Evolutionary conservation across 306 rosid species (phyloP).

Genomic region (Carpinus viminea): DNA sequence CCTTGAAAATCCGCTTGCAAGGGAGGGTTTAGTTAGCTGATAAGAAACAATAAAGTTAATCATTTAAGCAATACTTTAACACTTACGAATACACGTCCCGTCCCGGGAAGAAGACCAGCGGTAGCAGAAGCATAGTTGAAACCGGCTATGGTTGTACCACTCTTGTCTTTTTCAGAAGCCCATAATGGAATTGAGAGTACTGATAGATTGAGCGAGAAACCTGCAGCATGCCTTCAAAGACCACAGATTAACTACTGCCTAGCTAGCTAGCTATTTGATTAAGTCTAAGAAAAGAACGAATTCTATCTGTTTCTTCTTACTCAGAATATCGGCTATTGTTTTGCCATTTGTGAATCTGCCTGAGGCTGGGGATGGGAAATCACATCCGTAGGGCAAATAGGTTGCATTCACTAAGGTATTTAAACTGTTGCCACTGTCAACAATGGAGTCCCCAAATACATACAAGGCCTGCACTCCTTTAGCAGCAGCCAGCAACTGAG

Average conservation of each 20-base stretch:
- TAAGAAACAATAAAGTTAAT: no score
- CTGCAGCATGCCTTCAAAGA: neutral
- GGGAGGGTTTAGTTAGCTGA: no score
- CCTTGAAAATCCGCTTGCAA: no score
- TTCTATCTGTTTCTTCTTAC: neutral
- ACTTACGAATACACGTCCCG: neutral
- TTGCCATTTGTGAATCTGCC: conserved; percentile 7
- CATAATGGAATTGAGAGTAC: neutral
- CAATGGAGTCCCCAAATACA: conserved; percentile 4
- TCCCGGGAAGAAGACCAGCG: neutral
- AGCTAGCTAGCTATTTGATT: neutral
- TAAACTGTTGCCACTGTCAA: neutral
- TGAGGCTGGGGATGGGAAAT: neutral
- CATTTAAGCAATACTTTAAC: no score
- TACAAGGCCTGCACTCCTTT: neutral
- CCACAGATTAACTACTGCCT: neutral
- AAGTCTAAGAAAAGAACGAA: neutral
- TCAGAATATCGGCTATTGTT: neutral
- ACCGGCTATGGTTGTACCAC: neutral
- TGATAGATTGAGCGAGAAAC: neutral
- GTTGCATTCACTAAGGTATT: neutral
- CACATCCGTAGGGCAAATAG: neutral
- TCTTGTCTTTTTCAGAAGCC: neutral
- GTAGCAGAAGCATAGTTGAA: neutral
- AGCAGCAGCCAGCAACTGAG: neutral